Conservation (phyloP, 768 basidiomycete genomes). For the Russula foetens region DNA sequence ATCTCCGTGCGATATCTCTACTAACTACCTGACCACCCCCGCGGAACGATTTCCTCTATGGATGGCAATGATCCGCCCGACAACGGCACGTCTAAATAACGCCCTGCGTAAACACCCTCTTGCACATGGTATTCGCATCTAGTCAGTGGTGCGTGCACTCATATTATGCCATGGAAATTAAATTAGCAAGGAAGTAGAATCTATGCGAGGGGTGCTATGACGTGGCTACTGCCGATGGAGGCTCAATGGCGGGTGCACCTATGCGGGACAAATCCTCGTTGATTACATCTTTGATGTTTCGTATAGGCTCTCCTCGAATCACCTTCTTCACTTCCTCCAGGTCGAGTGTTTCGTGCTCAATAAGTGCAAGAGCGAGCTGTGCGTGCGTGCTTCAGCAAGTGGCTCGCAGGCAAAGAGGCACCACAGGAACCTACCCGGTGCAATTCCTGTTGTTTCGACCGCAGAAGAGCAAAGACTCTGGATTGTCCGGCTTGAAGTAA, state of each 20-base stretch:
- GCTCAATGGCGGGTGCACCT: not conserved
- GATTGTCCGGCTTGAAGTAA: conserved; percentile 48
- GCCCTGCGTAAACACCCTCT: too few species aligned
- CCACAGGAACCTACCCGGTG: conserved; percentile 46
- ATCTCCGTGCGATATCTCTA: too few species aligned
- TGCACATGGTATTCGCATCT: not conserved
- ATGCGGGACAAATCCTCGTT: conserved; percentile 39
- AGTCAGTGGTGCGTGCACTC: not conserved
- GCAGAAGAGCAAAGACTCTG: conserved; percentile 57
- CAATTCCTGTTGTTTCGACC: conserved; percentile 61
- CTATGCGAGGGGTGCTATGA: conserved; percentile 5
- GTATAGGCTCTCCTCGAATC: conserved; percentile 74
- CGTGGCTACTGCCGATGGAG: conserved; percentile 1
- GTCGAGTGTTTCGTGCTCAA: conserved; percentile 92
- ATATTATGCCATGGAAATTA: conserved; percentile 1
- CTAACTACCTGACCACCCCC: not conserved
- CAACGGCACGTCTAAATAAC: not conserved
- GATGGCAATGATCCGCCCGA: not conserved
- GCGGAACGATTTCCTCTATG: not conserved
- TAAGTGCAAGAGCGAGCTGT: conserved; percentile 83
- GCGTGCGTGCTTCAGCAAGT: conserved; percentile 6
- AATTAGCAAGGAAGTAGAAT: not conserved
- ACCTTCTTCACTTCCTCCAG: conserved; percentile 81
- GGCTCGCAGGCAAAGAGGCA: not conserved
- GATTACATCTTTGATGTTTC: conserved; percentile 57